Evolutionary conservation across 352 stramenopile species (phyloP), one percentile per base, ranked within the genome.

Genomic region (Phytophthora ramorum): DNA sequence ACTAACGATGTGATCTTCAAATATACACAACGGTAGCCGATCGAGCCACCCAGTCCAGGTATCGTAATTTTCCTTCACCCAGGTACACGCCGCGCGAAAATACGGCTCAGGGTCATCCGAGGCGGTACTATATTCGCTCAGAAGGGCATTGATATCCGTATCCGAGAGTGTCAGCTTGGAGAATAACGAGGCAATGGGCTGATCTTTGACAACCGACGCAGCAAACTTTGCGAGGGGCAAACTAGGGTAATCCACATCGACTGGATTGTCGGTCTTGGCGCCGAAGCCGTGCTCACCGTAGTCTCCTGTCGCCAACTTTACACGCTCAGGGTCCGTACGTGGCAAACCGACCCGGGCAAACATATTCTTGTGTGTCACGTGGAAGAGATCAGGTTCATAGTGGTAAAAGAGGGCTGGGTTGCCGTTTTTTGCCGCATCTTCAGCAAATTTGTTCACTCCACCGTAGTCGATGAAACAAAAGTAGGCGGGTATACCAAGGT

Each of bases 401-500:
- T 87, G 69, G 22, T 86, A 85, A 47, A 90, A 90, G 13, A 85
- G 43, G 35, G 85, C 69, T 0, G 73, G 61, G 4, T 37, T 28
- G 0, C 51, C 57, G 4, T 57, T 63, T 1, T 48, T 47, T 14
- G 78, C 71, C 43, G 63, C 56, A 0, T 78, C 70, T 2, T 78
- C 37, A 3, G 67, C 76, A 32, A 75, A 86, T 9, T 63, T 24
- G 14, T 74, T 63, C 1, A 81, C 58, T 7, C 52, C 75, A 13
- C 55, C 62, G 26, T 85, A 81, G 4, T 77, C 79, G 12, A 85
- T 50, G 43, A 86, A 90, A 66, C 81, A 89, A 32, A 90, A 86
- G 63, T 89, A 90, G 0, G 79, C 74, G 0, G 79, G 79, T 13
- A 90, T 76, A 4, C 63, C 53, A 13, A 79, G 45, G 50, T 90